Percentiles rank a stretch among this genome's conserved stretches.
phyloP scores from a whole-genome alignment of 2,329 filamentous ascomycete genomes.

The Arthroderma sp. region DNA sequence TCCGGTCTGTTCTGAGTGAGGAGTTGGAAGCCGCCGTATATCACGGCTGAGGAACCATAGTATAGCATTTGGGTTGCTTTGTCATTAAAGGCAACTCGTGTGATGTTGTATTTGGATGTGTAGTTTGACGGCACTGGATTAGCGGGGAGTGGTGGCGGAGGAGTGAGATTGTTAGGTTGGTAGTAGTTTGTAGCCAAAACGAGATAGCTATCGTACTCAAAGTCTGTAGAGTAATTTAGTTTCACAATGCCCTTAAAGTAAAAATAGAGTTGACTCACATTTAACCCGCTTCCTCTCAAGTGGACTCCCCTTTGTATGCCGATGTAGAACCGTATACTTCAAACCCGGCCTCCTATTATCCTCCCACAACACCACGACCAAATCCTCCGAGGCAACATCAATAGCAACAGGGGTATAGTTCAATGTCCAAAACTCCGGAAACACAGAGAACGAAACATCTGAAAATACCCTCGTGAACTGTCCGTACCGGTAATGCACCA shows the following conservation, averaged over 20 bases:
- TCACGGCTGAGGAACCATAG: conserved; percentile 19
- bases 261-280: no score
- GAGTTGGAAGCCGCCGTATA: conserved; percentile 25
- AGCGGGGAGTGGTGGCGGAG: no score
- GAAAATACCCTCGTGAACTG: not conserved
- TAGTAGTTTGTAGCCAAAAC: no score
- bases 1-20: conserved; percentile 4
- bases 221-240: no score
- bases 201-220: no score
- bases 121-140: no score
- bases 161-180: no score
- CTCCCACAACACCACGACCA: conserved; percentile 10
- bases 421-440: conserved; percentile 1
- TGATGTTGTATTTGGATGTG: conserved; percentile 4
- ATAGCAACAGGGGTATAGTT: conserved; percentile 6
- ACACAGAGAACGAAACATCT: conserved; percentile 5
- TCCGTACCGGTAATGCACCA: conserved; percentile 16
- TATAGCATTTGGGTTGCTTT: conserved; percentile 23
- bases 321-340: no score
- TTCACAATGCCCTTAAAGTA: no score
- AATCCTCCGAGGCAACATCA: conserved; percentile 2
- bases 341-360: not conserved
- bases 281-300: no score
- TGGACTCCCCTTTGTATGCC: no score
- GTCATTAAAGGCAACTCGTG: conserved; percentile 25